Base-by-base conservation (phyloP, 129 eudicot species). In the Artemisia annua region DNA sequence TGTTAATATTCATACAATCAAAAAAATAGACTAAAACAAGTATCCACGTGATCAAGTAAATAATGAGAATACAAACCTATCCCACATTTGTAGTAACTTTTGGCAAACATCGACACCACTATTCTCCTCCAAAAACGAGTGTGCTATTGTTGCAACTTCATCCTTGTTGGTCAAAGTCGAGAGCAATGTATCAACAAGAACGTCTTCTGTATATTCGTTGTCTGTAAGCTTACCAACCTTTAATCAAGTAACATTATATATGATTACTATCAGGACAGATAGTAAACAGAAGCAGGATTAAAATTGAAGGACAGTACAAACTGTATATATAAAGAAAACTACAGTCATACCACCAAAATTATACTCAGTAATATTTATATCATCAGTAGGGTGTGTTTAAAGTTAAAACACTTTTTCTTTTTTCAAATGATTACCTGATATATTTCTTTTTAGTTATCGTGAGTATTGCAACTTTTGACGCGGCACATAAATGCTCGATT, bases 41-140 rank as follows among this genome's bases (percentile, higher is more conserved):
- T 24, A 49, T 6, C 16, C 19, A 60, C 4, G 3, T 3, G 28
- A 59, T 66, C 26, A 39, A n/a, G 24, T 48, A 14, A n/a, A n/a
- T 10, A 24, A 35, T 9, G 60, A 43, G 3, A 52, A 9, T 39
- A 35, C 85, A 73, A 80, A 93, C 98, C 88, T 82, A 30, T 83
- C 81, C 85, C 82, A 74, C 73, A 75, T 71, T 44, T 83, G 75
- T 60, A 93, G 78, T 83, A 93, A 56, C 80, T 67, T 71, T 69
- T 82, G 84, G 83, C 95, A 87, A 7, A 73, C 83, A 76, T 89
- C 96, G 0, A 78, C 55, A 19, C 80, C 87, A 61, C 70, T 85
- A 59, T 87, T 82, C 48, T 85, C 88, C 74, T 87, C 90, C 54
- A 89, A 69, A 75, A 87, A 89, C n/a, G 85, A 80, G 71, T 16